Conservation (phyloP, 2,329 filamentous ascomycete species). For the Fusarium longipes region DNA sequence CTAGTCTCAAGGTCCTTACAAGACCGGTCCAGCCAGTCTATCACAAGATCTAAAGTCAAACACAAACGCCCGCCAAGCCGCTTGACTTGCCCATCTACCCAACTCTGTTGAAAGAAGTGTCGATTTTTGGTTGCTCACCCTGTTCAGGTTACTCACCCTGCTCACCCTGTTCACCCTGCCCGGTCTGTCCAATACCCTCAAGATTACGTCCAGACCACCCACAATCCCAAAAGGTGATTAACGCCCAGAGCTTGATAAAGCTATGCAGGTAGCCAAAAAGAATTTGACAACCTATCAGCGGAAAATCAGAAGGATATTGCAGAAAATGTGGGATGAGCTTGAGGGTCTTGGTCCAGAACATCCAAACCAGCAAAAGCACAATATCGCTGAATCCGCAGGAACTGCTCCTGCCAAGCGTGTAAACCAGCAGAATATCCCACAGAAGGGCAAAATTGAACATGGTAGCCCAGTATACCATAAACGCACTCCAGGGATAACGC, state of each 20-base stretch:
- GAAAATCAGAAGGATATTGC: conserved; percentile 62
- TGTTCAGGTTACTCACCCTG: too few species aligned
- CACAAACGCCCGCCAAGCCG: neutral
- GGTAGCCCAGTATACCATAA: conserved; percentile 65
- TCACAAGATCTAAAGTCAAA: neutral
- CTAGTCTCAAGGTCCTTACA: too few species aligned
- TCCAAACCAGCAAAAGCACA: conserved; percentile 54
- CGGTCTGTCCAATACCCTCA: conserved; percentile 23
- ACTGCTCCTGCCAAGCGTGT: conserved; percentile 39
- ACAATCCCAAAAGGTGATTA: conserved; percentile 63
- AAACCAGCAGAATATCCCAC: conserved; percentile 60
- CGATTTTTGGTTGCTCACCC: too few species aligned
- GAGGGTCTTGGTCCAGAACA: conserved; percentile 65
- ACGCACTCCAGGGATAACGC: conserved; percentile 59
- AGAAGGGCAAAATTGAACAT: conserved; percentile 67
- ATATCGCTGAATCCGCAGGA: too few species aligned
- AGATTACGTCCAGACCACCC: conserved; percentile 53
- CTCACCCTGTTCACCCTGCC: too few species aligned
- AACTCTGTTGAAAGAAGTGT: conserved; percentile 20
- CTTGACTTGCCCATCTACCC: neutral
- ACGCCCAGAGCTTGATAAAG: conserved; percentile 66
- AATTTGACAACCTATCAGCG: conserved; percentile 61
- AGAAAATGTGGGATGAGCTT: conserved; percentile 66
- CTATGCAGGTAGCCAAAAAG: conserved; percentile 69
- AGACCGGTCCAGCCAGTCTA: neutral